Conservation (phyloP, 2,329 filamentous ascomycete genomes). For the Microcera coccophila region DNA sequence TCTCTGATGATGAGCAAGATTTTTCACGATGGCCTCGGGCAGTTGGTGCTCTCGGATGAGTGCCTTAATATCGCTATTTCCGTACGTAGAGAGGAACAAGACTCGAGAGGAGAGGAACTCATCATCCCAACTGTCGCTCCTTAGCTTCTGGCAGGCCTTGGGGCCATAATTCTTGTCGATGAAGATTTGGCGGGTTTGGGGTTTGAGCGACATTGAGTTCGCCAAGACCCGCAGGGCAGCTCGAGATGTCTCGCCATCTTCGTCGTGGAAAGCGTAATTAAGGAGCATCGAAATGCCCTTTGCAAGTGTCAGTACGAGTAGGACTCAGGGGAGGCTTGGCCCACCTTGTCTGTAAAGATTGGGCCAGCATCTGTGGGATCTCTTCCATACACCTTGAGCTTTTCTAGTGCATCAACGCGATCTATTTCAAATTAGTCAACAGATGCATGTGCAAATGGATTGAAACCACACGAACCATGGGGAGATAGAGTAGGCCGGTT, state of each 20-base stretch:
- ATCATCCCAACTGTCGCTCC: conserved; percentile 71
- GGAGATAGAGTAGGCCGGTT: conserved; percentile 54
- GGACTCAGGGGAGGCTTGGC: conserved; percentile 16
- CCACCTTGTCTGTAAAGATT: conserved; percentile 77
- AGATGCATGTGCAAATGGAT: too few relatives aligned
- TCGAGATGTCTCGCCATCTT: conserved; percentile 59
- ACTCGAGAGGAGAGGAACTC: conserved; percentile 67
- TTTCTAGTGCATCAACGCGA: conserved; percentile 56
- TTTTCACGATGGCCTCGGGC: conserved; percentile 60
- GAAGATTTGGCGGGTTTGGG: conserved; percentile 42
- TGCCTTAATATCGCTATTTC: conserved; percentile 48
- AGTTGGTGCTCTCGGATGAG: conserved; percentile 42
- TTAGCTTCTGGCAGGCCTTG: conserved; percentile 67
- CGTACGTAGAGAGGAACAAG: conserved; percentile 45
- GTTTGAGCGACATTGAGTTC: conserved; percentile 64
- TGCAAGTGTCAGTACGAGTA: not conserved
- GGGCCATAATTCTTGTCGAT: conserved; percentile 48
- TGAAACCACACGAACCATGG: conserved; percentile 54
- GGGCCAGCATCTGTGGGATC: conserved; percentile 68
- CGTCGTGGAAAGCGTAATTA: conserved; percentile 67
- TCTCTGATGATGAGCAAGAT: conserved; percentile 66
- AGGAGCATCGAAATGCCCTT: conserved; percentile 73
- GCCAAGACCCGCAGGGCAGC: conserved; percentile 77
- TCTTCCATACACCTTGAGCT: conserved; percentile 66
- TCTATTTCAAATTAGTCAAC: conserved; percentile 47